Conservation (phyloP, 2,329 filamentous ascomycete genomes). For the Monilinia vaccinii-corymbosi region DNA sequence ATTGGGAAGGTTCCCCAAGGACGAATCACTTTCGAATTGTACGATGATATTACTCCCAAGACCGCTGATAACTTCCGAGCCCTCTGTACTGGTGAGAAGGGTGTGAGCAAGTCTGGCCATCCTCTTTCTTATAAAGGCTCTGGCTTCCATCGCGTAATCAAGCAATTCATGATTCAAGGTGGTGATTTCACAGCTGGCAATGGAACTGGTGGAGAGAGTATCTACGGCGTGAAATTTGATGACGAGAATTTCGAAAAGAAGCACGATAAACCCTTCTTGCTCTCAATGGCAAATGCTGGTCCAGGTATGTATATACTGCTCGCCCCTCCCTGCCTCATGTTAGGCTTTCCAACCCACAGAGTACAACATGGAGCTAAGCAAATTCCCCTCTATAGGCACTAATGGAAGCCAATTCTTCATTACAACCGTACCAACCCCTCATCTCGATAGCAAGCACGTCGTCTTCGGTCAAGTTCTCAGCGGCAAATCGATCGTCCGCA, state of each 20-base stretch:
- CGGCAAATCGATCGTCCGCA: constrained; percentile 83
- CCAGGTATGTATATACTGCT: constrained; percentile 52
- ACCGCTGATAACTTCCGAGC: constrained; percentile 94
- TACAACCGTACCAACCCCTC: constrained; percentile 86
- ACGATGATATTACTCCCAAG: constrained; percentile 72
- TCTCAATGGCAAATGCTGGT: constrained; percentile 97
- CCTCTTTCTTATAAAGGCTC: constrained; percentile 90
- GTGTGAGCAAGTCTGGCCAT: constrained; percentile 69
- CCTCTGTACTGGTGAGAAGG: constrained; percentile 93
- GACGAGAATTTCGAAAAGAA: constrained; percentile 92
- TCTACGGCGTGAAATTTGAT: constrained; percentile 94
- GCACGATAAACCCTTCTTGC: constrained; percentile 85
- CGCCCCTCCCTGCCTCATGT: background rate
- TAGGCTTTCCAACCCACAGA: background rate
- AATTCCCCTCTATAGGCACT: constrained; percentile 50
- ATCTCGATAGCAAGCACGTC: constrained; percentile 90
- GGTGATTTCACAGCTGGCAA: constrained; percentile 95
- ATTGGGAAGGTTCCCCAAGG: constrained; percentile 67
- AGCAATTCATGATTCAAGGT: constrained; percentile 97
- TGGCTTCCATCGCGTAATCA: constrained; percentile 92
- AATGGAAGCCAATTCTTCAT: constrained; percentile 98
- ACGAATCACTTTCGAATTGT: constrained; percentile 80
- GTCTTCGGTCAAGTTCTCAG: constrained; percentile 92
- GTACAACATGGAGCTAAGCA: constrained; percentile 2
- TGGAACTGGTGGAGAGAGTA: constrained; percentile 91